Conservation (phyloP, 106 monocot genomes). For the Apostasia ramifera region DNA sequence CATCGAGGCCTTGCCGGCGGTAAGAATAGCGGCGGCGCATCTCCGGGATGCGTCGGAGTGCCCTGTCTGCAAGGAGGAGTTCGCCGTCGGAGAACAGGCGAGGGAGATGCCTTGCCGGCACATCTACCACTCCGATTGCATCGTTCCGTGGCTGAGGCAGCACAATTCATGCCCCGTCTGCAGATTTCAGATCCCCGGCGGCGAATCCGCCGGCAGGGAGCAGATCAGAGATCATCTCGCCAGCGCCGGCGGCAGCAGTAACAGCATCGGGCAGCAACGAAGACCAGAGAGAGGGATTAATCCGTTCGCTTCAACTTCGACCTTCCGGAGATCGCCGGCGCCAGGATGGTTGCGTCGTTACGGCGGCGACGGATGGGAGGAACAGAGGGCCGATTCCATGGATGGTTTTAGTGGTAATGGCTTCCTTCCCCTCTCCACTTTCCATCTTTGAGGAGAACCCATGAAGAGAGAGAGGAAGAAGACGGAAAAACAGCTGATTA, state of each 20-base stretch:
- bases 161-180: conserved; percentile 85
- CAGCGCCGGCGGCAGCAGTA: no score
- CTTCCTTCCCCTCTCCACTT: no score
- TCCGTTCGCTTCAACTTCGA: conserved; percentile 21
- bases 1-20: conserved; percentile 58
- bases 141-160: conserved; percentile 58
- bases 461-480: not conserved
- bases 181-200: conserved; percentile 38
- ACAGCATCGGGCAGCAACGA: no score
- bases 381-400: conserved; percentile 1
- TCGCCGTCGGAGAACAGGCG: conserved; percentile 56
- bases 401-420: conserved; percentile 29
- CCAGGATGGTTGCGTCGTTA: not conserved
- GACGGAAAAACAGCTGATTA: no score
- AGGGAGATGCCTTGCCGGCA: conserved; percentile 82
- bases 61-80: conserved; percentile 90
- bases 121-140: conserved; percentile 71
- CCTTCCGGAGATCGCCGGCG: not conserved
- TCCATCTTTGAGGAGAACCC: not conserved
- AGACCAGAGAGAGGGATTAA: no score
- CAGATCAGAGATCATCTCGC: not conserved
- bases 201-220: not conserved
- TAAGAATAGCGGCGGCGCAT: conserved; percentile 33
- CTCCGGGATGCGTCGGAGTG: conserved; percentile 52
- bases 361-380: not conserved